A percentile compares a stretch with the other conserved stretches of the same genome.
These are phyloP conservation scores for Backusella circina DNA, from an alignment of 192 early-diverging fungal species.

Conservation along the genomic window DNA sequence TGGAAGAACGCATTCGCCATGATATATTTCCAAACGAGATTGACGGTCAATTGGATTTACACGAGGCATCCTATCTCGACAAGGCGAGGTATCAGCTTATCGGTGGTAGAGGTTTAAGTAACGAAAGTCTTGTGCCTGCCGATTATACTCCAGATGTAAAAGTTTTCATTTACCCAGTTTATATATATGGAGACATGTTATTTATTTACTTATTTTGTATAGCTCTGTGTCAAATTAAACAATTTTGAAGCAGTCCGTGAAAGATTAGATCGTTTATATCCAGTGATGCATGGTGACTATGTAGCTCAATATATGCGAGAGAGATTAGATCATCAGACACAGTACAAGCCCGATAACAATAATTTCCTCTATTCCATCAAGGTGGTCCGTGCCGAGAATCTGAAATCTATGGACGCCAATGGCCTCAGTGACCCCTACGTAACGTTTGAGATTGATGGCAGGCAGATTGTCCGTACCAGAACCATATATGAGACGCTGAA, in stretches of 20 bases:
- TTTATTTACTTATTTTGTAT: not conserved
- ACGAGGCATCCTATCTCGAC: slow-evolving; percentile 11
- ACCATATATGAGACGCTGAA: slow-evolving; percentile 65
- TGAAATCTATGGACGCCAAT: slow-evolving; percentile 58
- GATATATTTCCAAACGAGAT: slow-evolving; percentile 31
- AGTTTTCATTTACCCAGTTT: too few relatives aligned
- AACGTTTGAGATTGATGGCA: slow-evolving; percentile 47
- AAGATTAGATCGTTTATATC: slow-evolving; percentile 49
- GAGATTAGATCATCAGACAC: slow-evolving; percentile 8
- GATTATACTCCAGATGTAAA: slow-evolving; percentile 54
- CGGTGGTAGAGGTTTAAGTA: slow-evolving; percentile 7
- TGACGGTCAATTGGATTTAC: not conserved
- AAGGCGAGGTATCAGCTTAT: slow-evolving; percentile 22
- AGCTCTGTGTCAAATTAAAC: slow-evolving; percentile 58
- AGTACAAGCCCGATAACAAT: slow-evolving; percentile 28
- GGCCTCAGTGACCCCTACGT: slow-evolving; percentile 63
- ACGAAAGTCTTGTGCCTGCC: slow-evolving; percentile 30
- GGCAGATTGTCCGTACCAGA: slow-evolving; percentile 46
- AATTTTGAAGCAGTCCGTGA: slow-evolving; percentile 53
- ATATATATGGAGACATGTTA: too few relatives aligned
- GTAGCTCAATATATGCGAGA: slow-evolving; percentile 44
- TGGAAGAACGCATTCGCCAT: slow-evolving; percentile 43
- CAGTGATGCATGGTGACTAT: slow-evolving; percentile 53
- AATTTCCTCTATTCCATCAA: slow-evolving; percentile 64
- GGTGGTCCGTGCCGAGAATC: slow-evolving; percentile 60